Evolutionary conservation across 495 filamentous ascomycete genomes (phyloP), one percentile per base, ranked within the genome.

Genomic region (Penicillium manginii): DNA sequence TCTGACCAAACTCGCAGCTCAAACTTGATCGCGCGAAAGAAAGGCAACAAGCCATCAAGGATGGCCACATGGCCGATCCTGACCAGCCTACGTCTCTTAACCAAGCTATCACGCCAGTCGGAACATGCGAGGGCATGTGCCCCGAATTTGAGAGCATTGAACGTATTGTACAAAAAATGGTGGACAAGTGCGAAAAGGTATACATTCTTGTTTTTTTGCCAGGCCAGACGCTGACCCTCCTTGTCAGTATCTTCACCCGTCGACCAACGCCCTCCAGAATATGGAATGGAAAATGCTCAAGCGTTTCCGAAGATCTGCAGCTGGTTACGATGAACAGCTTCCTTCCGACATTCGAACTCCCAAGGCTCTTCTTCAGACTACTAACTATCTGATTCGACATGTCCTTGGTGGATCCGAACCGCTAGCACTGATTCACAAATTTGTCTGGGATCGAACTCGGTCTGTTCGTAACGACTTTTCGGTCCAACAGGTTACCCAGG

Each of bases 391-490:
- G 8, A 86, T 96, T 33, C 78, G 89, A 47, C 80, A 89, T 57
- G 79, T 99, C 10, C 68, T 96, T 39, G 80, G 81, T 47, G 80
- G 85, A 4, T 76, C 85, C 18, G 81, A 86, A 53, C 77, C 84
- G 35, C 78, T 97, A 6, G 82, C 85, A 0, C 68, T 81, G 3
- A 83, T 90, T 39, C 92, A 97, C 69, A 88, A 88, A 64, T 98
- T 94, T 59, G 83, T 98, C 17, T 97, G 96, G 91, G 93, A 98
- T 71, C 85, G 96, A 19, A 96, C 93, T 19, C 80, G 96, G 55
- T 91, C 90, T 7, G 88, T 99, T 56, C 86, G 96, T 29, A 93
- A 94, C 60, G 96, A 99, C 69, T 96, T 97, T 63, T 93, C 92
- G 1, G 91, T 96, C 51, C 92, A 97, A 63, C 86, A 90, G 62